These are phyloP conservation scores for Gnaphalium uliginosum DNA, from an alignment of 129 eudicot genomes.

Conservation along the genomic window DNA sequence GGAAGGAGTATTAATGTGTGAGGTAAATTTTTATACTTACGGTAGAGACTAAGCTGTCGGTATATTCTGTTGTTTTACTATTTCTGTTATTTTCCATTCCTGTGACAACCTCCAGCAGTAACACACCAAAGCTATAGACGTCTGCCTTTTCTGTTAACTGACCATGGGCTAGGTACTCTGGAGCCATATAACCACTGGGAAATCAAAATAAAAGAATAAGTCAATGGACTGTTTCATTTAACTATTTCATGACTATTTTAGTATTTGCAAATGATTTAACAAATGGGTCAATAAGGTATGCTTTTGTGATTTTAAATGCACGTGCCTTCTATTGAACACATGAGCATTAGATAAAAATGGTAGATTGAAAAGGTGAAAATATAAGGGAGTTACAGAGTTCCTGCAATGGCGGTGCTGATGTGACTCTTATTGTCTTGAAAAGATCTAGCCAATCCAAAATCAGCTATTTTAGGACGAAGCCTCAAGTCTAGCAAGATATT, in stretches of 20 bases:
- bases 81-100: conserved; percentile 62
- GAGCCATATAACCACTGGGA: conserved; percentile 77
- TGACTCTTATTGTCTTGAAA: conserved; percentile 90
- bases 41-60: conserved; percentile 49
- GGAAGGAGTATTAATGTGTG: not conserved
- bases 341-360: not conserved
- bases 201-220: not conserved
- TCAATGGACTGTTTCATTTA: not conserved
- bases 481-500: conserved; percentile 75
- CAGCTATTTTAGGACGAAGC: conserved; percentile 82
- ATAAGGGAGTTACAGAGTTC: conserved; percentile 52
- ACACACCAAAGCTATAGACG: conserved; percentile 76
- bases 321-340: not conserved
- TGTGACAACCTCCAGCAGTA: conserved; percentile 68
- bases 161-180: conserved; percentile 77
- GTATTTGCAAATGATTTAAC: not conserved
- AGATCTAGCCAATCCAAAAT: conserved; percentile 92
- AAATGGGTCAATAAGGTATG: not conserved
- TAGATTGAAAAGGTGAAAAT: not conserved
- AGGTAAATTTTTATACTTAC: conserved; percentile 38
- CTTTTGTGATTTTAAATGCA: conserved; percentile 5
- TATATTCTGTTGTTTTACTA: conserved; percentile 45
- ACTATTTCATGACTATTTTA: not conserved
- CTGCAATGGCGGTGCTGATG: conserved; percentile 87
- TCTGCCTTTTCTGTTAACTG: conserved; percentile 73